Percentiles rank a stretch among this genome's conserved stretches.
Conservation (phyloP, 345 rosid species). For the Populus alba region DNA sequence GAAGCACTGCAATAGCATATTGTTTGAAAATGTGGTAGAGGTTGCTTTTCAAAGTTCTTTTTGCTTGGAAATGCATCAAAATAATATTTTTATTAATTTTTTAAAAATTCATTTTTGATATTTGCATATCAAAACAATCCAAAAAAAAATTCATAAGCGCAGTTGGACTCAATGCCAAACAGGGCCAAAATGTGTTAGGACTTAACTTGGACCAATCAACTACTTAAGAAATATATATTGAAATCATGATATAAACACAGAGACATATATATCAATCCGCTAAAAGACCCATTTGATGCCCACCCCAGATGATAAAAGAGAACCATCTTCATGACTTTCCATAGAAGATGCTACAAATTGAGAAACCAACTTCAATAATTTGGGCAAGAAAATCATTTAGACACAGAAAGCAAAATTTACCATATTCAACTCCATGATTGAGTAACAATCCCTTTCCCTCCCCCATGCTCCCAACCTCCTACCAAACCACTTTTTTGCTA, state of each 20-base stretch:
- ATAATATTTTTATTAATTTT: too few species aligned
- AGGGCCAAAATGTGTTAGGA: too few species aligned
- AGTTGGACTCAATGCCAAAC: too few species aligned
- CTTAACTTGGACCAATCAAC: too few species aligned
- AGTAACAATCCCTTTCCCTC: neutral
- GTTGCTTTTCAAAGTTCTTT: too few species aligned
- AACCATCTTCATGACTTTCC: neutral
- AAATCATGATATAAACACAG: too few species aligned
- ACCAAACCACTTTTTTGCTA: too few species aligned
- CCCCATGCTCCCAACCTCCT: neutral
- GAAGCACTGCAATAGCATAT: neutral
- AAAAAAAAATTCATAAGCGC: too few species aligned
- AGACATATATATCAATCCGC: neutral
- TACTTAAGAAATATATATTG: neutral
- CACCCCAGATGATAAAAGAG: neutral
- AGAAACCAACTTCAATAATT: neutral
- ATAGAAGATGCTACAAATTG: neutral
- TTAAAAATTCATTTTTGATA: too few species aligned
- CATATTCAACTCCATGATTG: neutral
- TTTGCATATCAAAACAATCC: too few species aligned
- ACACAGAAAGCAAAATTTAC: neutral
- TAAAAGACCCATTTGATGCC: neutral
- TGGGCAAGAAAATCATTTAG: neutral
- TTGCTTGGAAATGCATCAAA: too few species aligned
- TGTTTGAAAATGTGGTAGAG: too few species aligned